Evolutionary conservation across 768 basidiomycete species (phyloP), one percentile per base, ranked within the genome.

Genomic region (Mycena indigotica): DNA sequence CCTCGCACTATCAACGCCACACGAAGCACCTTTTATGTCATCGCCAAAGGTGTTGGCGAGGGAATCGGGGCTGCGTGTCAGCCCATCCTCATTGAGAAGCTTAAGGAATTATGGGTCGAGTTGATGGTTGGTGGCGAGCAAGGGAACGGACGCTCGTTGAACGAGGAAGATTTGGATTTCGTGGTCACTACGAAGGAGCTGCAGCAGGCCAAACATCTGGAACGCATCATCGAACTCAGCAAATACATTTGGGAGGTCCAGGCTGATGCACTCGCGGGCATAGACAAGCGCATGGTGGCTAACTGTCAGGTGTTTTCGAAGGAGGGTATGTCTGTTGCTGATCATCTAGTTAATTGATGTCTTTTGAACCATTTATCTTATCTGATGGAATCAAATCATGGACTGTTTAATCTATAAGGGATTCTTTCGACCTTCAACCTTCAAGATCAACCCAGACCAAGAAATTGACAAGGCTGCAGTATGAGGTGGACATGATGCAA

Each of bases 1-100:
- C 68, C 69, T 32, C 55, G 50, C 26, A 53, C 44, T 28, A 66
- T 67, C 64, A 63, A 67, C 55, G 67, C 65, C 1, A 65, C 67
- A 16, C 65, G 62, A 8, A 61, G 60, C 25, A 64, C 66, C 1
- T 70, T 70, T 39, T 70, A 70, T 41, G 58, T 53, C 21, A 52
- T 70, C 23, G 66, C 60, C 13, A 61, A 66, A 41, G 61, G 60
- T 19, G 57, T 69, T 5, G 63, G 67, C 44, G 58, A 53, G 48
- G 62, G 58, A 40, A 48, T 56, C 55, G 55, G 41, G 4, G 62
- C 55, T 13, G 23, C 54, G 5, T 29, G 57, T 13, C 41, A 58
- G 25, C 49, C 52, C 21, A 38, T 15, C 4, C 48, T 60, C 23
- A 28, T 63, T 15, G 55, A 59, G 23, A 19, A 39, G 38, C 54